Evolutionary conservation across 2,329 filamentous ascomycete species (phyloP).

Genomic region (Cadophora malorum): DNA sequence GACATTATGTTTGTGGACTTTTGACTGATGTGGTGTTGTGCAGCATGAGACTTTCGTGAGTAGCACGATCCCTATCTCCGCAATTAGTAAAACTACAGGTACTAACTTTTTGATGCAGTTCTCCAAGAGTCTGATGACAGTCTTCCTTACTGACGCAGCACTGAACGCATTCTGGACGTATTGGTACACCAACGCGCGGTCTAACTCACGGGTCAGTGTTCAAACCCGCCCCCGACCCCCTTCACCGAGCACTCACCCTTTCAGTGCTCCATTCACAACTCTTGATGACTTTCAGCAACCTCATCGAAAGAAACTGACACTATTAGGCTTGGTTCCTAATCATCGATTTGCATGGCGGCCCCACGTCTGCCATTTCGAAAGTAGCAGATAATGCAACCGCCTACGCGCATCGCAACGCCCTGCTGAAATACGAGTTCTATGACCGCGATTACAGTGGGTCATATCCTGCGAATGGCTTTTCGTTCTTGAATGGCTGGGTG

Average conservation of each 20-base stretch:
- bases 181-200: conserved; percentile 20
- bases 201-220: conserved; percentile 10
- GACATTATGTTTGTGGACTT: no score
- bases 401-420: conserved; percentile 33
- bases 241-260: no score
- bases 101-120: conserved; percentile 21
- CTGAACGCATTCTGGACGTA: conserved; percentile 30
- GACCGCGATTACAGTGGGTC: conserved; percentile 29
- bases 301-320: no score
- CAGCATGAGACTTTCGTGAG: conserved; percentile 35
- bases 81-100: no score
- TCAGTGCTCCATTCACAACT: no score
- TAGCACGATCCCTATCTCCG: background rate
- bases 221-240: background rate
- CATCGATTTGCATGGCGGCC: conserved; percentile 35
- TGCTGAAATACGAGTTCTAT: conserved; percentile 36
- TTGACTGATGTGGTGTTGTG: background rate
- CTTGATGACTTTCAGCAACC: no score
- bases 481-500: conserved; percentile 26
- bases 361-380: conserved; percentile 29
- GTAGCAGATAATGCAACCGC: conserved; percentile 25
- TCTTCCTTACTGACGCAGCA: conserved; percentile 23
- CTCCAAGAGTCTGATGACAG: conserved; percentile 35
- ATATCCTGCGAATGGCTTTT: conserved; percentile 26
- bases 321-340: conserved; percentile 34